Evolutionary conservation across 2,329 filamentous ascomycete genomes (phyloP).

Genomic region (Penicillium sp.): DNA sequence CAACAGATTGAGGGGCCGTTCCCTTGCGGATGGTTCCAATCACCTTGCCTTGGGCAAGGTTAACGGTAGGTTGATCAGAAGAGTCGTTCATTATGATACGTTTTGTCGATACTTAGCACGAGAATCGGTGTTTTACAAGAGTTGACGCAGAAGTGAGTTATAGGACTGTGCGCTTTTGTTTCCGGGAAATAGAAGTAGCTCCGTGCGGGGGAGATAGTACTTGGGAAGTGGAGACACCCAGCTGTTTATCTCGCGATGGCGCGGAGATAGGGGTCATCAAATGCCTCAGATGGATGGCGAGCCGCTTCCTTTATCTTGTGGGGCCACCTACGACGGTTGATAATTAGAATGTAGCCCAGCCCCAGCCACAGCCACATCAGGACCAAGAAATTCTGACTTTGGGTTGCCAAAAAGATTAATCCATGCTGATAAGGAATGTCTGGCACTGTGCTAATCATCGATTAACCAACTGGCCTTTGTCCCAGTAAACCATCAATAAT

Average conservation of each 20-base stretch:
- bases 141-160: not conserved
- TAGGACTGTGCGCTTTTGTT: conserved; percentile 13
- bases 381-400: too few species aligned
- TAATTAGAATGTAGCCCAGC: too few species aligned
- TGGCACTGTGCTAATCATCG: too few species aligned
- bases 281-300: too few species aligned
- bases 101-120: not conserved
- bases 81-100: not conserved
- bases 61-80: conserved; percentile 14
- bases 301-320: not conserved
- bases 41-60: conserved; percentile 35
- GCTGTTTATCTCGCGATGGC: conserved; percentile 3
- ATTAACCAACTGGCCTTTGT: too few species aligned
- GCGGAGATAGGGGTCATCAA: conserved; percentile 2
- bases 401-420: too few species aligned
- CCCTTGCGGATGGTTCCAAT: conserved; percentile 32
- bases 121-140: not conserved
- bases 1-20: conserved; percentile 31
- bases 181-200: conserved; percentile 21
- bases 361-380: too few species aligned
- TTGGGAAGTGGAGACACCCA: conserved; percentile 16
- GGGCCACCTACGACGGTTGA: not conserved
- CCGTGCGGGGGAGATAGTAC: conserved; percentile 21
- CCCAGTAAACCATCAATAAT: too few species aligned
- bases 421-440: too few species aligned